Base-by-base conservation (phyloP, 1,284 basidiomycete species). In the Tremellales sp. region DNA sequence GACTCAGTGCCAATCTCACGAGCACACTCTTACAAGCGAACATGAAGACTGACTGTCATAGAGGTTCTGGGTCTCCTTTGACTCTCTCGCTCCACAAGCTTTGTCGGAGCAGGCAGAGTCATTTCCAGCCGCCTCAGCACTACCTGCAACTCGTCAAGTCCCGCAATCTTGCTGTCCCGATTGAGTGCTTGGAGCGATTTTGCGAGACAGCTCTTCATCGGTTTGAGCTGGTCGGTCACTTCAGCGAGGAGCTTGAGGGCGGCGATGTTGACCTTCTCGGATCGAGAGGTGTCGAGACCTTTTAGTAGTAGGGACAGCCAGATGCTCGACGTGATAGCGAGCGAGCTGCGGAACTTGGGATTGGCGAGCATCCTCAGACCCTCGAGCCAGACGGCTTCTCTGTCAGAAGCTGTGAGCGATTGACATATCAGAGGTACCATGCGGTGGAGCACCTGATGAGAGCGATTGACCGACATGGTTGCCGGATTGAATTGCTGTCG, bases 371-470 rank as follows among this genome's bases (percentile, higher is more conserved):
- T 50, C 11, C 51, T 42, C 1, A 68, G 48, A 11, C 64, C 64
- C 42, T 64, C 62, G 13, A 61, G 37, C 65, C 65, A 68, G 41
- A 66, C 60, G 36, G 39, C 31, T 22, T 54, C 51, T 41, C 62
- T 56, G 4, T 52, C 49, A 7, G 57, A 56, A n/a, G 58, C 50
- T 15, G 58, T 56, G 13, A 68, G 48, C 4, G 59, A 62, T 45
- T 66, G 65, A 35, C 62, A 68, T 37, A 68, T 60, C 8, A 68
- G 53, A 13, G 65, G 65, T 21, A 68, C 58, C 51, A 65, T 66
- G 8, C 61, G 57, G 43, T 65, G 64, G 4, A 57, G 53, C 46
- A 68, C 61, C 45, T 58, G 59, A 27, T 63, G 61, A 12, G 59
- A 51, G 17, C 56, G 47, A 26, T 57, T 58, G 25, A 52, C 48